These are phyloP conservation scores for Erysimum cheiranthoides DNA, from an alignment of 345 rosid species.

Conservation along the genomic window DNA sequence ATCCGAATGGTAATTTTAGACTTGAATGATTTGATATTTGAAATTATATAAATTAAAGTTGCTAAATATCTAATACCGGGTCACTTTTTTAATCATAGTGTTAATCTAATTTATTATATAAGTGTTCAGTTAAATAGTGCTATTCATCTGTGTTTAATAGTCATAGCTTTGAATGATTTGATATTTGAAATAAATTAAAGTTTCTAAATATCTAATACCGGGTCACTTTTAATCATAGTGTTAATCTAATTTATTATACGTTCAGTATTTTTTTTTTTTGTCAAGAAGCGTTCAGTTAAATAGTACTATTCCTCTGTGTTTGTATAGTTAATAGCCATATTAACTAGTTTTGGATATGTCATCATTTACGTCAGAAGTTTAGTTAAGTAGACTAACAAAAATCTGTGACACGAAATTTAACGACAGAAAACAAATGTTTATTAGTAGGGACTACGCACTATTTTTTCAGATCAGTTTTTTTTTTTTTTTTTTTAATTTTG, in stretches of 20 bases:
- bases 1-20: neutral
- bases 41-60: neutral
- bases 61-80: neutral
- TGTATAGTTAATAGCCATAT: neutral
- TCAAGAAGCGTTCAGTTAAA: neutral
- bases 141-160: neutral
- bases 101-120: neutral
- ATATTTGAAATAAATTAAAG: neutral
- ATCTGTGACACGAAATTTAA: neutral
- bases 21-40: neutral
- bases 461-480: slow-evolving; percentile 8
- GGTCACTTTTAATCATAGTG: slow-evolving; percentile 19
- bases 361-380: slow-evolving; percentile 15
- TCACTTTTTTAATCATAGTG: slow-evolving; percentile 18
- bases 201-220: neutral
- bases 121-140: neutral
- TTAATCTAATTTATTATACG: neutral
- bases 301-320: neutral
- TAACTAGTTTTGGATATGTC: slow-evolving; percentile 1
- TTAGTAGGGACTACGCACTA: slow-evolving; percentile 20
- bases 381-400: neutral
- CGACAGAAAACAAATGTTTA: neutral
- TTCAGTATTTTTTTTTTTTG: too few relatives aligned
- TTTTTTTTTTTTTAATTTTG: neutral
- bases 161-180: slow-evolving; percentile 4